Conservation (phyloP, 139 green algal genomes). For the Yamagishiella unicocca region DNA sequence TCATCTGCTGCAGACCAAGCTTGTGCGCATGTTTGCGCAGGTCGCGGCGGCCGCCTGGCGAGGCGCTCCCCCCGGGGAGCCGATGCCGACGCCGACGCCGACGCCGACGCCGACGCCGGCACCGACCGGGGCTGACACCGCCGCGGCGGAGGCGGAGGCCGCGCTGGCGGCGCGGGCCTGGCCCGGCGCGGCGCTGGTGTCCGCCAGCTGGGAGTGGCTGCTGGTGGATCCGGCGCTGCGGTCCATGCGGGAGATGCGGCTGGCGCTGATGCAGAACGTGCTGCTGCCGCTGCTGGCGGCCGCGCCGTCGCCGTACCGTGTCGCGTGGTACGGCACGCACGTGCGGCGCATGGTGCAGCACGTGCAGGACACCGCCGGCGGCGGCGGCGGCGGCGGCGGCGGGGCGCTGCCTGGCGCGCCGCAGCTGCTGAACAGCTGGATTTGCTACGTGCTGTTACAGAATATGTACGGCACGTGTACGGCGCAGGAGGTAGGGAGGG, state of each 20-base stretch:
- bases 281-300: conserved; percentile 38
- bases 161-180: not conserved
- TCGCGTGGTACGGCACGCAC: conserved; percentile 16
- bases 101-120: not conserved
- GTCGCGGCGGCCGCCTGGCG: conserved; percentile 21
- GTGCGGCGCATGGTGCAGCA: conserved; percentile 25
- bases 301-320: conserved; percentile 22
- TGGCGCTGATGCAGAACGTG: conserved; percentile 29
- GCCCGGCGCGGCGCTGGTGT: not conserved
- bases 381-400: not conserved
- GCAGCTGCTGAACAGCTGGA: conserved; percentile 29
- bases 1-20: conserved; percentile 17
- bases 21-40: not conserved
- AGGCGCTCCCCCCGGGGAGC: not conserved
- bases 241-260: not conserved
- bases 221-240: not conserved
- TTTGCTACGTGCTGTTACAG: conserved; percentile 13
- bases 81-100: not conserved
- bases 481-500: conserved; percentile 20
- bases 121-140: not conserved
- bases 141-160: not conserved
- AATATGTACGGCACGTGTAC: conserved; percentile 37
- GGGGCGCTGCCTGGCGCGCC: not conserved
- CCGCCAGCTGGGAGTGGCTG: conserved; percentile 7
- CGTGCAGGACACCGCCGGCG: not conserved